Conservation (phyloP, 2,329 filamentous ascomycete genomes). For the Colletotrichum camelliae region DNA sequence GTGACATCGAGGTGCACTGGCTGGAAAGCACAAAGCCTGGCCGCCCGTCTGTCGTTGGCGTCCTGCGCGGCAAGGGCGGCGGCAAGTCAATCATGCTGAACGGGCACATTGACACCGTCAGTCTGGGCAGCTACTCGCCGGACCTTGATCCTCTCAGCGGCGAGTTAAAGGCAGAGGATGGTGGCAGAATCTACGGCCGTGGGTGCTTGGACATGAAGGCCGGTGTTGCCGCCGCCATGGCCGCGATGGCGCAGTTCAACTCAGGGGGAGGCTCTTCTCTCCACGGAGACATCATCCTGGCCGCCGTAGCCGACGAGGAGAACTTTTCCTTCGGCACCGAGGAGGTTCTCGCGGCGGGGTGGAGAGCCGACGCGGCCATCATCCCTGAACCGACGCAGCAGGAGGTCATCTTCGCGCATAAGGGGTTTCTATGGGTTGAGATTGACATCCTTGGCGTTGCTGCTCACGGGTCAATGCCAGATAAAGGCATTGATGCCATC, state of each 20-base stretch:
- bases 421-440: conserved; percentile 54
- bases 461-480: conserved; percentile 46
- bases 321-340: conserved; percentile 54
- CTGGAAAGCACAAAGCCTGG: conserved; percentile 47
- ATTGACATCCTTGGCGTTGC: conserved; percentile 46
- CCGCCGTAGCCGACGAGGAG: conserved; percentile 61
- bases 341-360: conserved; percentile 54
- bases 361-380: conserved; percentile 57
- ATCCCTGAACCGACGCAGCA: conserved; percentile 53
- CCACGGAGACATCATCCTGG: conserved; percentile 55
- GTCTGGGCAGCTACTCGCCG: conserved; percentile 43
- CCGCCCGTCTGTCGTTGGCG: conserved; percentile 55
- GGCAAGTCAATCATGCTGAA: conserved; percentile 58
- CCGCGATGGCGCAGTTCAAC: conserved; percentile 32
- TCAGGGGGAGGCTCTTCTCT: conserved; percentile 40
- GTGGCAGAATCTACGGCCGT: conserved; percentile 47
- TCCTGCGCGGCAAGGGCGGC: conserved; percentile 49
- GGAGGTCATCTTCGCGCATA: conserved; percentile 50
- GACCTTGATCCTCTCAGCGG: conserved; percentile 51
- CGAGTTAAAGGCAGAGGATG: conserved; percentile 32
- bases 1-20: conserved; percentile 55
- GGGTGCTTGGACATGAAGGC: conserved; percentile 58
- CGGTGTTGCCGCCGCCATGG: conserved; percentile 52
- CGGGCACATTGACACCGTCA: conserved; percentile 59
- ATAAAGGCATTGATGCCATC: conserved; percentile 56